Evolutionary conservation across 1,139 yeast genomes (phyloP).

Genomic region (Diutina scorzettiae): DNA sequence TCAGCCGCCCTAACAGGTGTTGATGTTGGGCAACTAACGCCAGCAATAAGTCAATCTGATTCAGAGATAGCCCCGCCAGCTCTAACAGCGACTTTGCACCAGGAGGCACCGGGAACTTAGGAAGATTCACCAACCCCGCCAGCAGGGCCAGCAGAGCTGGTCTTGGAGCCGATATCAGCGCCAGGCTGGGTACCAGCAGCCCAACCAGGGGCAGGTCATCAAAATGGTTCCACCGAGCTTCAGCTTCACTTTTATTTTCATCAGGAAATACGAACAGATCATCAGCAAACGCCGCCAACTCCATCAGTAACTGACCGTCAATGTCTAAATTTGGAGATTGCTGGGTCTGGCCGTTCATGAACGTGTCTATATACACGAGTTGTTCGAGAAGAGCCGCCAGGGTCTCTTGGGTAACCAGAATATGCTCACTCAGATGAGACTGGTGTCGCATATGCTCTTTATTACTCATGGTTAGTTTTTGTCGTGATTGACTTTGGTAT

Average conservation of each 20-base stretch:
- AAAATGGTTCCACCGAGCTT: constrained; percentile 2
- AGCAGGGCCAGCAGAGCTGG: neutral
- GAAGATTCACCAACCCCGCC: constrained; percentile 17
- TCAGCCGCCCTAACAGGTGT: constrained; percentile 9
- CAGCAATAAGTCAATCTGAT: constrained; percentile 60
- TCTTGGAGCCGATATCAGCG: neutral
- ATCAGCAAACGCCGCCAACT: constrained; percentile 70
- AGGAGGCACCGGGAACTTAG: constrained; percentile 58
- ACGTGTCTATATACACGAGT: constrained; percentile 64
- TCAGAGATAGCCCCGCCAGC: constrained; percentile 52
- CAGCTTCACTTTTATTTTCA: constrained; percentile 35
- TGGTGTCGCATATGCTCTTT: neutral
- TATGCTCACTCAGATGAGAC: neutral
- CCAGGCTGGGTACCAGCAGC: neutral
- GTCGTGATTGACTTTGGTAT: neutral
- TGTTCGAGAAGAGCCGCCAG: constrained; percentile 65
- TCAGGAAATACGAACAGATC: constrained; percentile 69
- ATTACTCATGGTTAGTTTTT: neutral
- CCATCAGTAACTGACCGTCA: constrained; percentile 61
- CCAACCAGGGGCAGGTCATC: neutral
- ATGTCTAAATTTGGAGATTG: constrained; percentile 33
- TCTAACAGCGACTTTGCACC: constrained; percentile 54
- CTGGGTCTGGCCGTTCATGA: constrained; percentile 25
- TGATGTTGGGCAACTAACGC: constrained; percentile 67
- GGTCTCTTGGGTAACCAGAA: constrained; percentile 17